Evolutionary conservation across 345 rosid species (phyloP).

Genomic region (Citrus hindsii): DNA sequence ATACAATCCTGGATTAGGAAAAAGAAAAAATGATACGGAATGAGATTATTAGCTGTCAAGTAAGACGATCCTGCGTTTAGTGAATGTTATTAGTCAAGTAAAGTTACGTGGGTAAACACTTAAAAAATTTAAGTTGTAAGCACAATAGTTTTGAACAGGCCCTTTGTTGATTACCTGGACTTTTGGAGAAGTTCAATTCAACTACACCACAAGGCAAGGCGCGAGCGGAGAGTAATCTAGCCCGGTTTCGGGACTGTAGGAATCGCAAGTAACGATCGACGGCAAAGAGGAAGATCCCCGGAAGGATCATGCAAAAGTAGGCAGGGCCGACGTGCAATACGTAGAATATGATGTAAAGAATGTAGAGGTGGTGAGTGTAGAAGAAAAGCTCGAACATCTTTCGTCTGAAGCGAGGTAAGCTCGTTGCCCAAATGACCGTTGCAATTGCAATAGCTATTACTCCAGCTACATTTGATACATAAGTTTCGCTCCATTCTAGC

Average conservation of each 20-base stretch:
- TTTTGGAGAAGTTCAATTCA: conserved; percentile 62
- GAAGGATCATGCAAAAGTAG: conserved; percentile 50
- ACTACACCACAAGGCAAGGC: conserved; percentile 41
- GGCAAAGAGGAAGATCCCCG: conserved; percentile 60
- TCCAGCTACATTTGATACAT: conserved; percentile 51
- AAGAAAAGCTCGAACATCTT: conserved; percentile 58
- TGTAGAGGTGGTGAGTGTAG: conserved; percentile 48
- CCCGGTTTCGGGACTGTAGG: conserved; percentile 48
- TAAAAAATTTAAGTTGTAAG: no score
- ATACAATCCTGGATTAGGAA: conserved; percentile 11
- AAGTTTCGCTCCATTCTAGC: conserved; percentile 50
- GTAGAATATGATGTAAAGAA: conserved; percentile 52
- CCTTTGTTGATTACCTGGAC: conserved; percentile 20
- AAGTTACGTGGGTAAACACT: no score
- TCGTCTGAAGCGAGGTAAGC: conserved; percentile 40
- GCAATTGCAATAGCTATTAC: conserved; percentile 49
- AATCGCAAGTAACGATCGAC: conserved; percentile 62
- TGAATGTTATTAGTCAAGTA: no score
- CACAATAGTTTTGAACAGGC: no score
- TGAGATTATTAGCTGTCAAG: background rate
- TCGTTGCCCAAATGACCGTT: conserved; percentile 57
- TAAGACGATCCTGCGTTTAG: no score
- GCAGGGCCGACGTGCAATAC: conserved; percentile 55
- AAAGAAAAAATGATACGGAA: background rate
- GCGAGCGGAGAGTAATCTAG: conserved; percentile 47